phyloP scores from a whole-genome alignment of 805 yeast species.

The Starmerella apis region DNA sequence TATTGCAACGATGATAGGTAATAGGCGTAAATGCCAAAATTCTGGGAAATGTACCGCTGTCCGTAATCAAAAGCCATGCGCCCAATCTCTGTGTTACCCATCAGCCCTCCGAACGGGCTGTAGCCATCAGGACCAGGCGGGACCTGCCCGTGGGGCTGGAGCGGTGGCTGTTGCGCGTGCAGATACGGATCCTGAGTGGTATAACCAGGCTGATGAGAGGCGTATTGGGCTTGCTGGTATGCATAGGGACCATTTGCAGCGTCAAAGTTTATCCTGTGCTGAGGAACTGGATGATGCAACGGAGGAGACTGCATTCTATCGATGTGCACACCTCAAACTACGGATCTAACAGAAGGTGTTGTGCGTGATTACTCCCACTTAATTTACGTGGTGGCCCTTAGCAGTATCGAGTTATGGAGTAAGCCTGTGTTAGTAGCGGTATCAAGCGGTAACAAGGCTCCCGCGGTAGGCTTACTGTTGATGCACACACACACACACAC shows the following conservation, averaged over 20 bases:
- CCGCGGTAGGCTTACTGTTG: too few relatives aligned
- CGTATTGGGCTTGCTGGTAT: conserved; percentile 2
- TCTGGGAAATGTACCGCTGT: conserved; percentile 66
- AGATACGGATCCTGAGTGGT: conserved; percentile 8
- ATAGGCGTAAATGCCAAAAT: conserved; percentile 42
- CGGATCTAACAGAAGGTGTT: neutral
- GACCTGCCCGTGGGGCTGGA: conserved; percentile 21
- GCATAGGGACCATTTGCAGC: conserved; percentile 13
- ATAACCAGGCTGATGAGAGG: neutral
- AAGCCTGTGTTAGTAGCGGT: too few relatives aligned
- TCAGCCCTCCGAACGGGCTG: conserved; percentile 48
- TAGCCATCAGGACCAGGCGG: conserved; percentile 24
- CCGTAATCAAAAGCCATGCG: conserved; percentile 74
- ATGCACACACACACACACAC: too few relatives aligned
- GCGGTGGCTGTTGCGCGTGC: conserved; percentile 17
- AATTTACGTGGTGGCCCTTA: neutral
- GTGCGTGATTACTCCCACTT: too few relatives aligned
- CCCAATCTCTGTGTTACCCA: conserved; percentile 71
- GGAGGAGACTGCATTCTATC: conserved; percentile 31
- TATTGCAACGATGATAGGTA: conserved; percentile 53
- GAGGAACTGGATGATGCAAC: conserved; percentile 38
- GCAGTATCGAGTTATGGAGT: neutral
- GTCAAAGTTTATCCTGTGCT: conserved; percentile 36
- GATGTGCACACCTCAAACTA: neutral
- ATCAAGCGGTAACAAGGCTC: too few relatives aligned